Percentiles rank a stretch among this genome's conserved stretches.
phyloP scores from a whole-genome alignment of 2,329 filamentous ascomycete genomes.

The Colletotrichum destructivum region DNA sequence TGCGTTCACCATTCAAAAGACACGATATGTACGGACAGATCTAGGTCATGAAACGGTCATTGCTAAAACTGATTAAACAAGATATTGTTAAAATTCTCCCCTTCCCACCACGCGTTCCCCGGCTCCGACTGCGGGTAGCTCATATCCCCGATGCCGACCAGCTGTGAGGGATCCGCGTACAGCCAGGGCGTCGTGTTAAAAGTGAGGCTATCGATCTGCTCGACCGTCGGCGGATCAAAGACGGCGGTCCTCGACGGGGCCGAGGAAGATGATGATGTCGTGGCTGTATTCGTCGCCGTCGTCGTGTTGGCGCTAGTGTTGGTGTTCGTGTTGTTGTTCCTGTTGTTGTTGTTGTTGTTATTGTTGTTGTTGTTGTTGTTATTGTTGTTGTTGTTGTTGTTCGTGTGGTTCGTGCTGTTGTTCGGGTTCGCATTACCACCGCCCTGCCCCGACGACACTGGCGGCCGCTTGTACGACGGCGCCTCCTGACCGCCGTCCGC shows the following conservation, averaged over 20 bases:
- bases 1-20: not conserved
- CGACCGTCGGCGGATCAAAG: slow-evolving; percentile 50
- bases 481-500: slow-evolving; percentile 66
- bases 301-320: not conserved
- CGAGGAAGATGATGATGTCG: not conserved
- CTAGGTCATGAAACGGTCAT: not conserved
- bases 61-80: slow-evolving; percentile 57
- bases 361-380: too few relatives aligned
- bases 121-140: slow-evolving; percentile 51
- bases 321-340: not conserved
- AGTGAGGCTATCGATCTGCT: slow-evolving; percentile 54
- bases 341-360: too few relatives aligned
- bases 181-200: slow-evolving; percentile 61
- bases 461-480: slow-evolving; percentile 55
- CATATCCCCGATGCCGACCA: slow-evolving; percentile 56
- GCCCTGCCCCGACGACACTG: slow-evolving; percentile 44
- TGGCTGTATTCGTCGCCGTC: not conserved
- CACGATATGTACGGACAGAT: too few relatives aligned
- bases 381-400: too few relatives aligned
- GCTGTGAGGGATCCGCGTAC: slow-evolving; percentile 59
- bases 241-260: slow-evolving; percentile 36
- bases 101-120: slow-evolving; percentile 58
- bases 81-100: slow-evolving; percentile 55
- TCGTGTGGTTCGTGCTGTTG: too few relatives aligned
- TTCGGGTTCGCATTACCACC: too few relatives aligned